phyloP scores from a whole-genome alignment of 495 filamentous ascomycete species.

The Penicillium goetzii region DNA sequence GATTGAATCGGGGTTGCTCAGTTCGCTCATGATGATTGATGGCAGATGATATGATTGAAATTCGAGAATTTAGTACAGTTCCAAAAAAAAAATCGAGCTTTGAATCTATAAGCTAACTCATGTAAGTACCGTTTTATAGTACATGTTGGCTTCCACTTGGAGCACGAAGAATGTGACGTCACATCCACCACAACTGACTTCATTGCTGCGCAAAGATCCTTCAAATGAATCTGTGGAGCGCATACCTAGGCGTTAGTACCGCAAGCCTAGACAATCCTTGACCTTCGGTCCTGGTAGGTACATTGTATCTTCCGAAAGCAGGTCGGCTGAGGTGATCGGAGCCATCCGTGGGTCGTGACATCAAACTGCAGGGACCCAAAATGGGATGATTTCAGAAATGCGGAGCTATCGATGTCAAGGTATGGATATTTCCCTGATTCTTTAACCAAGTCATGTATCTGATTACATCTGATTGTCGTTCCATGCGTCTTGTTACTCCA shows the following conservation, averaged over 20 bases:
- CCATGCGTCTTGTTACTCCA: not conserved
- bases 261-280: not conserved
- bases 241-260: not conserved
- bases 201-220: slow-evolving; percentile 21
- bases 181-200: slow-evolving; percentile 29
- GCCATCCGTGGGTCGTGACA: slow-evolving; percentile 13
- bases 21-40: slow-evolving; percentile 53
- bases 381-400: slow-evolving; percentile 6
- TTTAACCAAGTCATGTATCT: not conserved
- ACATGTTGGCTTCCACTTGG: not conserved
- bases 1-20: slow-evolving; percentile 57
- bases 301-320: not conserved
- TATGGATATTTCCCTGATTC: slow-evolving; percentile 5
- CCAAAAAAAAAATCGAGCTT: not conserved
- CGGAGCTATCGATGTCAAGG: not conserved
- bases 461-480: not conserved
- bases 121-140: not conserved
- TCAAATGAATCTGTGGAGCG: not conserved
- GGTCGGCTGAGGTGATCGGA: not conserved
- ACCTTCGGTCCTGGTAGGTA: not conserved
- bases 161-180: slow-evolving; percentile 24
- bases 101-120: not conserved
- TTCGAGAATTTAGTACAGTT: not conserved
- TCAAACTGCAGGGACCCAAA: slow-evolving; percentile 1
- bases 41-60: not conserved